Conservation (phyloP, 164 flowering plant genomes). For the Nelumbo lutea region DNA sequence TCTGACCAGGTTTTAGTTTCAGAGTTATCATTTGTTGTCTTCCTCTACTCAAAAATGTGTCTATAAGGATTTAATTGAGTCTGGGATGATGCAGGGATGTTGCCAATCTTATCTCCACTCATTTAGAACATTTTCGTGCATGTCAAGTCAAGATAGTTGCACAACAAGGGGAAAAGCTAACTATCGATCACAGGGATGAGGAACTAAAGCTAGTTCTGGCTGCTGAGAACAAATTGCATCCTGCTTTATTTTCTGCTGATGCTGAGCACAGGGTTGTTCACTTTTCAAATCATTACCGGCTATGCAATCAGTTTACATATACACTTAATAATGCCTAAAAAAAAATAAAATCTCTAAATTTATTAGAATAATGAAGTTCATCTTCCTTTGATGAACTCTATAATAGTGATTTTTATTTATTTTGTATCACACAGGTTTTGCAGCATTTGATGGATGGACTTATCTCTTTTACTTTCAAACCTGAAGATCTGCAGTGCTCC, state of each 20-base stretch:
- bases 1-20: conserved; percentile 65
- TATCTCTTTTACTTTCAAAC: conserved; percentile 62
- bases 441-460: conserved; percentile 89
- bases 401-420: conserved; percentile 1
- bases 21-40: neutral
- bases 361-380: neutral
- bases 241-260: conserved; percentile 87
- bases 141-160: conserved; percentile 59
- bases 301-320: too few species aligned
- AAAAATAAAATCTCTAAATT: neutral
- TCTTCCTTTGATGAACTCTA: conserved; percentile 1
- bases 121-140: conserved; percentile 78
- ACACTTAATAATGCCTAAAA: too few species aligned
- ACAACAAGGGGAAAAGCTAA: conserved; percentile 30
- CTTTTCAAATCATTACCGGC: neutral
- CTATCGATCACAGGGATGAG: conserved; percentile 50
- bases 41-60: conserved; percentile 8
- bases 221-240: conserved; percentile 86
- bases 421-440: conserved; percentile 58
- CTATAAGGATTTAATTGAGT: conserved; percentile 8
- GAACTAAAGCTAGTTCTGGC: conserved; percentile 60
- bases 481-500: conserved; percentile 82
- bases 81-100: conserved; percentile 67
- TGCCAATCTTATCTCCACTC: conserved; percentile 54
- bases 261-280: conserved; percentile 87